Evolutionary conservation across 441 rosid species (phyloP).

Genomic region (Corymbia citriodora): DNA sequence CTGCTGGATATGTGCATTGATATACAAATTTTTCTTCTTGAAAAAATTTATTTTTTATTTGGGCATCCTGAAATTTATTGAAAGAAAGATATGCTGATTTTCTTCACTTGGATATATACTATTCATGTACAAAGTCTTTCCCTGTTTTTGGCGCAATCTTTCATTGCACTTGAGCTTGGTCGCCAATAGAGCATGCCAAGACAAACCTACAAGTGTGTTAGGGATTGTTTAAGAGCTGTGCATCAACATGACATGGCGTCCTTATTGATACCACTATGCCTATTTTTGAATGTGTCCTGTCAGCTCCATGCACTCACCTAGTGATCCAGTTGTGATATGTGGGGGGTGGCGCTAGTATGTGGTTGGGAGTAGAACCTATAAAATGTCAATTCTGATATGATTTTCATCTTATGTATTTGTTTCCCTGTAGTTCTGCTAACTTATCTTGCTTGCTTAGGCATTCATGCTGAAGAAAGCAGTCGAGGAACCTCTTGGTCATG

Average conservation of each 20-base stretch:
- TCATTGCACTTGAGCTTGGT: background rate
- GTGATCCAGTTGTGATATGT: background rate
- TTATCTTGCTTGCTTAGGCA: conserved; percentile 37
- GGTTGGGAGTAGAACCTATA: background rate
- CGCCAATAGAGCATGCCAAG: background rate
- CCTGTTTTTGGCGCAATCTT: background rate
- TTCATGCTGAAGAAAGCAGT: conserved; percentile 82
- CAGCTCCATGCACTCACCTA: background rate
- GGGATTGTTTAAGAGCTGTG: background rate
- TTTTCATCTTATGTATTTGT: background rate
- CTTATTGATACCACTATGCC: background rate
- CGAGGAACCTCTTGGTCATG: conserved; percentile 97
- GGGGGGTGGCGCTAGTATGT: background rate
- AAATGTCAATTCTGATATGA: background rate
- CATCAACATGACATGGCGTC: background rate
- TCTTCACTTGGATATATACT: background rate
- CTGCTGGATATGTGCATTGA: background rate
- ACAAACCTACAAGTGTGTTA: background rate
- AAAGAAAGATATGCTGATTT: background rate
- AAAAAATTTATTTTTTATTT: background rate
- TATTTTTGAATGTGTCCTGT: background rate
- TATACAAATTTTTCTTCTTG: background rate
- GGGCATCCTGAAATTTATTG: background rate
- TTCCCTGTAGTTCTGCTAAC: background rate
- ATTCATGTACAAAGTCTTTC: background rate